Percentiles rank a stretch among this genome's conserved stretches.
phyloP scores from a whole-genome alignment of 2,329 filamentous ascomycete species.

The Scedosporium boydii region DNA sequence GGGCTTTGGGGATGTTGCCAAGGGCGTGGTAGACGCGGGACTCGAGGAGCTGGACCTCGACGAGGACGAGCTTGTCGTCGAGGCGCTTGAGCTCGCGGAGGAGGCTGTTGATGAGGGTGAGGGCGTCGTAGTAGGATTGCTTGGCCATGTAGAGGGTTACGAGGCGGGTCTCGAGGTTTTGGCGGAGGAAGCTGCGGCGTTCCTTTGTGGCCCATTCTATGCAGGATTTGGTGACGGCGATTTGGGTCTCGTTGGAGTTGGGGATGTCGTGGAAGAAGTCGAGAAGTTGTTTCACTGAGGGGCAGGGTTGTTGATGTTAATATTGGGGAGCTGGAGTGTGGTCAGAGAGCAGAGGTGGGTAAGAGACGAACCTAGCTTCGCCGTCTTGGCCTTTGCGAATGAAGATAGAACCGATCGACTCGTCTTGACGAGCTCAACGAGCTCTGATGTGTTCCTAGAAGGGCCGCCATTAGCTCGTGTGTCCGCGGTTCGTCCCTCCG shows the following conservation, averaged over 20 bases:
- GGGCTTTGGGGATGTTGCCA: constrained; percentile 91
- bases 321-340: not conserved
- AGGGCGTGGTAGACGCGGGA: constrained; percentile 95
- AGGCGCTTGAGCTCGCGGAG: constrained; percentile 94
- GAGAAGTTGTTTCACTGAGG: constrained; percentile 82
- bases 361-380: constrained; percentile 71
- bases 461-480: no score
- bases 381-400: constrained; percentile 97
- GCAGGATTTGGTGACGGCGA: constrained; percentile 92
- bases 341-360: not conserved
- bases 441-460: constrained; percentile 35
- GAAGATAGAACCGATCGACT: constrained; percentile 87
- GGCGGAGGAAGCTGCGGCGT: constrained; percentile 89
- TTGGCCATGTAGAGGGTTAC: constrained; percentile 94
- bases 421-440: constrained; percentile 82
- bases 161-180: constrained; percentile 94
- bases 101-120: constrained; percentile 92
- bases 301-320: not conserved
- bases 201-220: constrained; percentile 98
- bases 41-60: constrained; percentile 95
- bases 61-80: constrained; percentile 95
- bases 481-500: not conserved
- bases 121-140: constrained; percentile 92
- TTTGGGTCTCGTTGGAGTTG: constrained; percentile 88
- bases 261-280: constrained; percentile 92